These are phyloP conservation scores for Ambrosiella beaveri DNA, from an alignment of 2,329 filamentous ascomycete species.

Conservation along the genomic window DNA sequence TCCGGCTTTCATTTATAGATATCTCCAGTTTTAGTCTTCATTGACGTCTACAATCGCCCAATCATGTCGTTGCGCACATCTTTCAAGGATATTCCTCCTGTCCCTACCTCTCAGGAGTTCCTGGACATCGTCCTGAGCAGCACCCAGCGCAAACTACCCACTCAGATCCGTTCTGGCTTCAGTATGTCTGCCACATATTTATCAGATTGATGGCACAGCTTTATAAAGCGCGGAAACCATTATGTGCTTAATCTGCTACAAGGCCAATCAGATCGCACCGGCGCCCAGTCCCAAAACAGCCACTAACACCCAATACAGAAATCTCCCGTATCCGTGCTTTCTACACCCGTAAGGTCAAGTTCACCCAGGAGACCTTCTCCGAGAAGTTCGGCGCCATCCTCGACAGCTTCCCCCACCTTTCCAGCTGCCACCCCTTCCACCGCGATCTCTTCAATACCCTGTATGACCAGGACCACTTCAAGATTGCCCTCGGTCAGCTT, in stretches of 20 bases:
- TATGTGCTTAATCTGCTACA: too few species aligned
- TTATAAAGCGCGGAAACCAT: too few species aligned
- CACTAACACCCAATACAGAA: slow-evolving; percentile 5
- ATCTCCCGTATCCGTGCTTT: slow-evolving; percentile 36
- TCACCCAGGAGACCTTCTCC: slow-evolving; percentile 87
- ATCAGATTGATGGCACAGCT: not conserved
- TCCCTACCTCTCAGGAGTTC: slow-evolving; percentile 87
- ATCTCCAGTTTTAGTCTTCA: slow-evolving; percentile 7
- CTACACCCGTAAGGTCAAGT: slow-evolving; percentile 97
- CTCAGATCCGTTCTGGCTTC: slow-evolving; percentile 89
- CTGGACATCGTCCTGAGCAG: slow-evolving; percentile 91
- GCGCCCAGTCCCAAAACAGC: not conserved
- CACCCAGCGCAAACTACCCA: slow-evolving; percentile 82
- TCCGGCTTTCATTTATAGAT: not conserved
- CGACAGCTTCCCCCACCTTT: slow-evolving; percentile 78
- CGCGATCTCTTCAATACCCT: slow-evolving; percentile 75
- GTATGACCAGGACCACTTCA: slow-evolving; percentile 96
- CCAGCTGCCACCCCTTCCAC: slow-evolving; percentile 93
- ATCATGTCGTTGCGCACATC: slow-evolving; percentile 25
- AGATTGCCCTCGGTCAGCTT: slow-evolving; percentile 87
- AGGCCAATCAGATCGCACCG: too few species aligned
- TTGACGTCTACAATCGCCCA: slow-evolving; percentile 1
- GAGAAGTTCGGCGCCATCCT: slow-evolving; percentile 87
- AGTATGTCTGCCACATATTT: slow-evolving; percentile 34
- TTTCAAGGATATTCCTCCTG: slow-evolving; percentile 67